These are phyloP conservation scores for Sodiomyces alkalinus DNA, from an alignment of 2,329 filamentous ascomycete species.

Conservation along the genomic window DNA sequence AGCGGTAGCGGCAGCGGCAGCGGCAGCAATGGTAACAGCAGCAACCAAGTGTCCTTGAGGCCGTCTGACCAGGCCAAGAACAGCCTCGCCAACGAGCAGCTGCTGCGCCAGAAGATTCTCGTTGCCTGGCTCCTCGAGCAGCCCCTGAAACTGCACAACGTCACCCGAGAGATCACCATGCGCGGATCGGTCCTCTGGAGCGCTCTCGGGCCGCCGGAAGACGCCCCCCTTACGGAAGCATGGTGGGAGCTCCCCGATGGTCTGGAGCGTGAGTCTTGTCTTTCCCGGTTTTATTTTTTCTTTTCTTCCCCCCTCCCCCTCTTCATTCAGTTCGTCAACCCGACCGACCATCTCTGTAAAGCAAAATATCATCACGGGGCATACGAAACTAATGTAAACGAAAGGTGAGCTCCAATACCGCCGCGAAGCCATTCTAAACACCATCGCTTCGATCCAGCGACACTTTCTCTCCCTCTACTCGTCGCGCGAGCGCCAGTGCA, in stretches of 20 bases:
- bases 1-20: too few relatives aligned
- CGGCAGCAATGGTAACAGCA: too few relatives aligned
- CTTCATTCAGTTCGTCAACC: neutral
- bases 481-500: slow-evolving; percentile 52
- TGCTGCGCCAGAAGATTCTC: slow-evolving; percentile 53
- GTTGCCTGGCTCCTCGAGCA: slow-evolving; percentile 51
- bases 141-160: slow-evolving; percentile 40
- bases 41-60: too few relatives aligned
- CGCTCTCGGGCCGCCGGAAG: slow-evolving; percentile 16
- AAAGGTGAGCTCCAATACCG: slow-evolving; percentile 51
- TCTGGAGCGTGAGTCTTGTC: slow-evolving; percentile 49
- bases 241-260: slow-evolving; percentile 63
- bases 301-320: neutral
- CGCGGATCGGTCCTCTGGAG: slow-evolving; percentile 48
- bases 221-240: slow-evolving; percentile 21
- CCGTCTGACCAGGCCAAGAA: slow-evolving; percentile 19
- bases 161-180: slow-evolving; percentile 50
- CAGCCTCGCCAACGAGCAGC: slow-evolving; percentile 41
- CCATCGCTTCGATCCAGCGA: slow-evolving; percentile 51
- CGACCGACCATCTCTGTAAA: too few relatives aligned
- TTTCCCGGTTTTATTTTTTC: too few relatives aligned
- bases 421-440: slow-evolving; percentile 50
- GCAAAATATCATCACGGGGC: too few relatives aligned
- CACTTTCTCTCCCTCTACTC: slow-evolving; percentile 56
- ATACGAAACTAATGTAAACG: neutral